Base-by-base conservation (phyloP, 108 stramenopile genomes). In the Skeletonema menzelii region DNA sequence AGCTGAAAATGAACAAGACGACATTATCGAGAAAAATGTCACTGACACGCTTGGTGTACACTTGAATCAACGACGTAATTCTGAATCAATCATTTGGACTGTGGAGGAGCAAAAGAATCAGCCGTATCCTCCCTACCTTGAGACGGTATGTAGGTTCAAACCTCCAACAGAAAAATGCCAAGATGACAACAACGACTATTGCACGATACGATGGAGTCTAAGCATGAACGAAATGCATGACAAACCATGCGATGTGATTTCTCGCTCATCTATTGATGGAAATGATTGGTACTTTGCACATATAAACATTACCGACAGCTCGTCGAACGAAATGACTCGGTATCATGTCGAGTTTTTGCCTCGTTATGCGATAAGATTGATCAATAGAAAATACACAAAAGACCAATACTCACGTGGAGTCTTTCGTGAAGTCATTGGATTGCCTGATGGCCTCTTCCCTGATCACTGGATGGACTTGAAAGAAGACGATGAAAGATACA, bases 21-120 rank as follows among this genome's bases (percentile, higher is more conserved):
- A 87, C 44, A 80, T 87, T 77, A n/a, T 42, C 2, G 17, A 53
- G 19, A 53, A 20, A 20, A 53, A 53, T 10, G 22, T 53, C 8
- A 53, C 22, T 20, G 49, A 53, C 22, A 74, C 87, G 2, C 78
- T 80, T 20, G 78, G 85, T n/a, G 49, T 22, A 53, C 15, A 53
- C 22, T 53, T 8, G 15, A 53, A 53, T 53, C 20, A 53, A 53
- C 22, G 22, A 53, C 7, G 22, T 2, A 79, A 86, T 42, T 70
- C 65, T 8, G 69, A 70, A 5, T 56, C 61, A 8, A 67, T 73
- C 17, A 55, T 94, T n/a, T 66, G 89, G 35, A 91, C 88, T 3
- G 76, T 86, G 56, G 70, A 79, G 42, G 89, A 94, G 59, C 93
- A 91, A 70, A 63, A 82, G 59, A 72, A 75, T 15, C 77, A 83